Evolutionary conservation across 129 eudicot genomes (phyloP).

Genomic region (Apium graveolens): DNA sequence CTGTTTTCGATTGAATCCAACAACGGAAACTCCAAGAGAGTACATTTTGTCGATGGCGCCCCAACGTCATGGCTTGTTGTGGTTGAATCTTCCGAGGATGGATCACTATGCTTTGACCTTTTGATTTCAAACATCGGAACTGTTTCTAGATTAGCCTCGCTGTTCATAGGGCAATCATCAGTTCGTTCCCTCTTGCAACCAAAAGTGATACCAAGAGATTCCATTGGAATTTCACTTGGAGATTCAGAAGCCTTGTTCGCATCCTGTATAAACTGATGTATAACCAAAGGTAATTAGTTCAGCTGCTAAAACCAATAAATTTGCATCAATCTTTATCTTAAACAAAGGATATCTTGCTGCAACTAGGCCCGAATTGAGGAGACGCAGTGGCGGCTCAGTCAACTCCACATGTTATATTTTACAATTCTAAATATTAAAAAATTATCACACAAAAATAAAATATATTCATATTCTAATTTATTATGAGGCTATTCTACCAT

Average conservation of each 20-base stretch:
- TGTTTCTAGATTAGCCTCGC: constrained; percentile 37
- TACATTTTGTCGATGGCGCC: constrained; percentile 28
- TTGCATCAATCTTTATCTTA: neutral
- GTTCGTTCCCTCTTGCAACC: constrained; percentile 65
- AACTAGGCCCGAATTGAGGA: neutral
- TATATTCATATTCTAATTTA: neutral
- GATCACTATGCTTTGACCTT: constrained; percentile 44
- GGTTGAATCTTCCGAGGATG: constrained; percentile 66
- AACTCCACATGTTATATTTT: neutral
- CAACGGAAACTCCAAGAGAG: constrained; percentile 50
- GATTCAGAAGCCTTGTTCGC: constrained; percentile 26
- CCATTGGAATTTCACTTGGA: constrained; percentile 23
- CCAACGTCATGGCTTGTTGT: constrained; percentile 51
- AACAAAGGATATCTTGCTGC: neutral
- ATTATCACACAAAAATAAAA: too few species aligned
- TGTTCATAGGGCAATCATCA: constrained; percentile 32
- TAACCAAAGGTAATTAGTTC: neutral
- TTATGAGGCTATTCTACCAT: neutral
- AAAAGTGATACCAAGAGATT: constrained; percentile 34
- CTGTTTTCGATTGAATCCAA: constrained; percentile 50
- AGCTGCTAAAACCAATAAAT: neutral
- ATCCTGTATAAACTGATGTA: constrained; percentile 27
- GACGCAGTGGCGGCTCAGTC: neutral
- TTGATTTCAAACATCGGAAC: constrained; percentile 51
- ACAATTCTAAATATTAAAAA: neutral